A percentile compares a stretch with the other conserved stretches of the same genome.
phyloP scores from a whole-genome alignment of 2,329 filamentous ascomycete genomes.

The Huntiella abstrusa region DNA sequence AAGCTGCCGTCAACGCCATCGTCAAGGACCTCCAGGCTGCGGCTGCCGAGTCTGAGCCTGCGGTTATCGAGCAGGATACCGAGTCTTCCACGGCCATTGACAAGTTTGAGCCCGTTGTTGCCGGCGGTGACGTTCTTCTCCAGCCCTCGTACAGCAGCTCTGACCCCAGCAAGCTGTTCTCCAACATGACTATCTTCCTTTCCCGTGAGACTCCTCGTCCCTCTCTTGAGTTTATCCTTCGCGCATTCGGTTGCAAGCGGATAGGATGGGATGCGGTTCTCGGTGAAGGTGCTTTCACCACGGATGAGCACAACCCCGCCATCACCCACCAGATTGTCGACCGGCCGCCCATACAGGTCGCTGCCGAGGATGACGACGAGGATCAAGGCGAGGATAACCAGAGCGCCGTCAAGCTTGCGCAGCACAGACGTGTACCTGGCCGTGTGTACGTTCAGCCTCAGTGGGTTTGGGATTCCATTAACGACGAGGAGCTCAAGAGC shows the following conservation, averaged over 20 bases:
- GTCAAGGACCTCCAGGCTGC: constrained; percentile 45
- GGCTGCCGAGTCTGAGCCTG: constrained; percentile 24
- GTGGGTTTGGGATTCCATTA: constrained; percentile 96
- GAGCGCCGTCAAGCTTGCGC: constrained; percentile 36
- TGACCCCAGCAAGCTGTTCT: constrained; percentile 60
- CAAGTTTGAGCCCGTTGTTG: constrained; percentile 71
- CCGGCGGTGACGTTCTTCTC: constrained; percentile 67
- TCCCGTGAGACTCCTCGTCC: constrained; percentile 85
- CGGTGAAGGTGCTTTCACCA: constrained; percentile 82
- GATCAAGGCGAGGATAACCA: constrained; percentile 39
- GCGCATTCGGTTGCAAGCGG: constrained; percentile 86
- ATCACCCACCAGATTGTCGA: constrained; percentile 98
- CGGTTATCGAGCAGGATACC: constrained; percentile 22
- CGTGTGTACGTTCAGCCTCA: constrained; percentile 89
- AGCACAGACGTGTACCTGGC: constrained; percentile 66
- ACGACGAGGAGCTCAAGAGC: constrained; percentile 73
- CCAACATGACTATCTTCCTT: constrained; percentile 76
- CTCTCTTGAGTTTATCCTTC: constrained; percentile 79
- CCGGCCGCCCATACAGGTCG: constrained; percentile 53
- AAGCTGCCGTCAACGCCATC: constrained; percentile 49
- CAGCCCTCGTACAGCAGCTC: constrained; percentile 53
- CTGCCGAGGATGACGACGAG: constrained; percentile 25
- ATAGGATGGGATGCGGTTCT: constrained; percentile 87
- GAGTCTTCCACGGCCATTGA: constrained; percentile 51
- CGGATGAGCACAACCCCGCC: constrained; percentile 64